phyloP scores from a whole-genome alignment of 768 basidiomycete genomes.

The Phylloporus sp. region DNA sequence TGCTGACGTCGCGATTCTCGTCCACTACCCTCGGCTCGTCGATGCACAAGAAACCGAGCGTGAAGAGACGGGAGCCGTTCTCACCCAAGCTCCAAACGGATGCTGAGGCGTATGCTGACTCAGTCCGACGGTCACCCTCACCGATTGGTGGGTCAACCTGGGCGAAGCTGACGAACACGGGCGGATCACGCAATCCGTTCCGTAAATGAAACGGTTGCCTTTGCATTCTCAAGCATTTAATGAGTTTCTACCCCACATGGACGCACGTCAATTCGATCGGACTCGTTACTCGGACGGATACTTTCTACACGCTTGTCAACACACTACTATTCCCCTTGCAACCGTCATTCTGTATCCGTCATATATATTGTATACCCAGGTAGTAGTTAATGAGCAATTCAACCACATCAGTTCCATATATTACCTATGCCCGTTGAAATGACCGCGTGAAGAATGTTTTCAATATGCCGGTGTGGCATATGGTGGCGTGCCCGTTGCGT shows the following conservation, averaged over 20 bases:
- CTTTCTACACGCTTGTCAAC: slow-evolving; percentile 4
- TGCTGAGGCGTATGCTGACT: slow-evolving; percentile 55
- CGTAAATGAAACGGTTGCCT: slow-evolving; percentile 32
- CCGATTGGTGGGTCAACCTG: slow-evolving; percentile 35
- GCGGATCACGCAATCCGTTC: slow-evolving; percentile 52
- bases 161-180: slow-evolving; percentile 41
- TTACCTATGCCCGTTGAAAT: slow-evolving; percentile 14
- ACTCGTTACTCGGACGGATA: slow-evolving; percentile 3
- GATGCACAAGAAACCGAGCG: slow-evolving; percentile 28
- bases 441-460: slow-evolving; percentile 24
- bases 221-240: slow-evolving; percentile 6
- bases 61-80: slow-evolving; percentile 24
- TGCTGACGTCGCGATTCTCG: slow-evolving; percentile 46
- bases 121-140: slow-evolving; percentile 36
- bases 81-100: slow-evolving; percentile 40
- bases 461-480: slow-evolving; percentile 9
- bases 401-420: slow-evolving; percentile 12
- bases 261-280: slow-evolving; percentile 20
- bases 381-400: slow-evolving; percentile 18
- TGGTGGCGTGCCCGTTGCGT: slow-evolving; percentile 9
- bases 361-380: slow-evolving; percentile 11
- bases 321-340: slow-evolving; percentile 8
- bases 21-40: slow-evolving; percentile 40
- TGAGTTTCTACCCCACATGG: slow-evolving; percentile 22
- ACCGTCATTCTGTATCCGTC: slow-evolving; percentile 19